Evolutionary conservation across 371 early-diverging fungal genomes (phyloP), one percentile per base, ranked within the genome.

Genomic region (Syncephalastrum sp.): DNA sequence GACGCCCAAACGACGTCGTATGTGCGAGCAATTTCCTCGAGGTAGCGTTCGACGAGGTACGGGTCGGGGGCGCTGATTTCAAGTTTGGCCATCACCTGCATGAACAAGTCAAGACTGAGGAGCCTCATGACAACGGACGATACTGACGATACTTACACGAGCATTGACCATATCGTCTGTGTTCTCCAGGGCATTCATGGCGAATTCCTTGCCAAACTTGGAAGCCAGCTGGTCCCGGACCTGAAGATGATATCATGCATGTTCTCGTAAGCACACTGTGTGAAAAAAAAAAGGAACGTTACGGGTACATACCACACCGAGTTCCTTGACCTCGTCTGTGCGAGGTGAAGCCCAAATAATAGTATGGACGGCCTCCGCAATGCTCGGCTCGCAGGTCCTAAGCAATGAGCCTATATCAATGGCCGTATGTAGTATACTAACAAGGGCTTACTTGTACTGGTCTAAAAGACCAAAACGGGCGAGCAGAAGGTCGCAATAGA

Each of bases 331-430:
- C 50, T 95, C 93, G 16, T 81, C 75, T 15, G 69, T 59, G 24
- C 96, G 78, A 0, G 93, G 85, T 17, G 96, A 89, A 4, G 96
- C 92, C 78, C 94, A 97, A 23, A 95, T 88, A 44, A 97, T 65
- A 0, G 95, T 91, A 54, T 90, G 82, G 1, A 95, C 92, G 3
- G 96, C 93, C 63, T 95, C 96, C 4, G 72, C 68, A 44, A 96
- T 90, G 45, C 87, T 86, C 1, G 82, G 79, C 60, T 97, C 96
- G 61, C 89, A 90, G 7, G 77, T 77, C 46, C 91, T 90, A 67
- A 55, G 24, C 44, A 27, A 8, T 4, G 47, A 23, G 5, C 21
- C 21, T 21, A 21, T 41, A 53, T 56, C n/a, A 42, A 59, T 29
- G 33, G 50, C 15, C 42, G 48, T 15, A 38, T 15, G 5, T n/a